Evolutionary conservation across 1,284 basidiomycete genomes (phyloP).

Genomic region (Pseudozyma sp.): DNA sequence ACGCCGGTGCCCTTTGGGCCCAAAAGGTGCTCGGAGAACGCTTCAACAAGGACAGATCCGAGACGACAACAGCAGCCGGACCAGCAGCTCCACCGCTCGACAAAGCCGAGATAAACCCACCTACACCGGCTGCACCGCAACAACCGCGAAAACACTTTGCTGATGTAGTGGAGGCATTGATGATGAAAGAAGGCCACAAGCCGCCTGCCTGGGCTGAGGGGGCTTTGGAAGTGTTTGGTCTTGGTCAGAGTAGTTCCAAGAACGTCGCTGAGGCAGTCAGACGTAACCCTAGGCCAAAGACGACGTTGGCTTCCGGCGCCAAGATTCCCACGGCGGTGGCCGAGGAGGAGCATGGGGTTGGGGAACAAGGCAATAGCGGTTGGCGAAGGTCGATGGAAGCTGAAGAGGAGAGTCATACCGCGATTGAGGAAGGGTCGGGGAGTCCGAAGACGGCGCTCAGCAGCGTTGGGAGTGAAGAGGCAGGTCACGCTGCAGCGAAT

Average conservation of each 20-base stretch:
- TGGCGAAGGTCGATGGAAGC: slow-evolving; percentile 26
- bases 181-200: slow-evolving; percentile 63
- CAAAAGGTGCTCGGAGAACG: slow-evolving; percentile 62
- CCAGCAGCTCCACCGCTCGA: slow-evolving; percentile 4
- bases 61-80: slow-evolving; percentile 1
- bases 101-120: slow-evolving; percentile 9
- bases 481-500: background rate
- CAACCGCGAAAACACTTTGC: slow-evolving; percentile 52
- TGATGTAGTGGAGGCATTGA: slow-evolving; percentile 59
- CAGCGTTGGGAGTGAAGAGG: slow-evolving; percentile 23
- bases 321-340: slow-evolving; percentile 53
- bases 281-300: slow-evolving; percentile 45
- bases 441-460: slow-evolving; percentile 15
- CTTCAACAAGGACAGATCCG: slow-evolving; percentile 39
- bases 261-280: slow-evolving; percentile 62
- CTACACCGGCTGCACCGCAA: slow-evolving; percentile 2
- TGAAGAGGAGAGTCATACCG: slow-evolving; percentile 37
- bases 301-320: slow-evolving; percentile 32
- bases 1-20: slow-evolving; percentile 61
- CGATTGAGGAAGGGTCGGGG: slow-evolving; percentile 23
- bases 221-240: slow-evolving; percentile 61
- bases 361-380: background rate
- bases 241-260: slow-evolving; percentile 56
- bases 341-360: slow-evolving; percentile 42
- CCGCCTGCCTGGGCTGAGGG: slow-evolving; percentile 63